Evolutionary conservation across 2,329 filamentous ascomycete genomes (phyloP).

Genomic region (Amphichorda felina): DNA sequence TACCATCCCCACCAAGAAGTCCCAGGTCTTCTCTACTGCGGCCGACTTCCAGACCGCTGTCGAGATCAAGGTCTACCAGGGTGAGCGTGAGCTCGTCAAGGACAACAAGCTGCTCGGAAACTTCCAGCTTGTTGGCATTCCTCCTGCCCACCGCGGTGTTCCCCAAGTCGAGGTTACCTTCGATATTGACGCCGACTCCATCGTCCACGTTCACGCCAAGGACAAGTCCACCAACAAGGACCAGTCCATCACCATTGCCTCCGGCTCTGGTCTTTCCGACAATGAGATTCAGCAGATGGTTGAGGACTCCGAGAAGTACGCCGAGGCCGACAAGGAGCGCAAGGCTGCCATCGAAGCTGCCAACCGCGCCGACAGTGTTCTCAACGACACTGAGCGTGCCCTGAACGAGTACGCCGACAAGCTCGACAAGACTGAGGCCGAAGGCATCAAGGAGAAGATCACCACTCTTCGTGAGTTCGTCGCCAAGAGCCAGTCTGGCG

Average conservation of each 20-base stretch:
- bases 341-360: conserved; percentile 90
- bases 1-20: conserved; percentile 99
- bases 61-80: conserved; percentile 99
- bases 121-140: conserved; percentile 98
- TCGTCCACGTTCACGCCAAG: conserved; percentile 95
- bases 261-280: conserved; percentile 92
- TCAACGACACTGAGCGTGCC: conserved; percentile 97
- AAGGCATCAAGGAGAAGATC: conserved; percentile 92
- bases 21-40: conserved; percentile 92
- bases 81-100: conserved; percentile 96
- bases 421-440: conserved; percentile 92
- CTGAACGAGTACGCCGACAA: conserved; percentile 93
- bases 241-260: conserved; percentile 98
- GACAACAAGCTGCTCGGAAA: conserved; percentile 99
- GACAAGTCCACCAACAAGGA: conserved; percentile 99
- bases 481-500: conserved; percentile 87
- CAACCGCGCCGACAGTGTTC: conserved; percentile 91
- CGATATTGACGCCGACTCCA: conserved; percentile 96
- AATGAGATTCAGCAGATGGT: conserved; percentile 96
- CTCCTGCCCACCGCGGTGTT: conserved; percentile 89
- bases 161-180: conserved; percentile 97
- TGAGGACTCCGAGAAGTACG: conserved; percentile 93
- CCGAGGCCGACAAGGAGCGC: conserved; percentile 90
- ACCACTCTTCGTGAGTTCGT: conserved; percentile 75
- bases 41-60: conserved; percentile 98